Evolutionary conservation across 202 grass and related monocot species (phyloP).

Genomic region (Zoysia matrella): DNA sequence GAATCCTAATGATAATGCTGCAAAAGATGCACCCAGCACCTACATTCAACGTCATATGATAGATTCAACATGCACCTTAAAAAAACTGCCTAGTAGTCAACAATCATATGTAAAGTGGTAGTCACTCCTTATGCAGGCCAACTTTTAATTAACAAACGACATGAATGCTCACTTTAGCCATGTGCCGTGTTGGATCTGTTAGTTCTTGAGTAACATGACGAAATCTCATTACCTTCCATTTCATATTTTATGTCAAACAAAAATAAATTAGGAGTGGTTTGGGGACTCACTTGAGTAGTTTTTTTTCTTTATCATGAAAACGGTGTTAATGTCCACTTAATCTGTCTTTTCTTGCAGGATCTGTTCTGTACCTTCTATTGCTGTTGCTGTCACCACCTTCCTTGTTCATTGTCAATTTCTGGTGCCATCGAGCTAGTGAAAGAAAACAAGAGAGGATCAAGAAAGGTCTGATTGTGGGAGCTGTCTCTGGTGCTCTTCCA

Average conservation of each 20-base stretch:
- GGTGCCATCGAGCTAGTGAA: conserved; percentile 15
- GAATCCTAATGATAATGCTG: too few relatives aligned
- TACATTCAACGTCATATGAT: too few relatives aligned
- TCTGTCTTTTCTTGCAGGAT: conserved; percentile 52
- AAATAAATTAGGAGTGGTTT: conserved; percentile 25
- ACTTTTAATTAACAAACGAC: too few relatives aligned
- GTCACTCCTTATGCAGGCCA: too few relatives aligned
- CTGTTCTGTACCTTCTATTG: not conserved
- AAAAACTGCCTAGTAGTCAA: too few relatives aligned
- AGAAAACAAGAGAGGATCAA: conserved; percentile 40
- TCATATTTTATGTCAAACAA: conserved; percentile 21
- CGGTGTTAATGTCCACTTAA: conserved; percentile 23
- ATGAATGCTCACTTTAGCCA: conserved; percentile 9
- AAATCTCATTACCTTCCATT: conserved; percentile 29
- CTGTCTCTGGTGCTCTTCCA: conserved; percentile 35
- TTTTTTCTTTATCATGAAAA: conserved; percentile 34
- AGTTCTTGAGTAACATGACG: conserved; percentile 23
- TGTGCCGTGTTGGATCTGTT: conserved; percentile 31
- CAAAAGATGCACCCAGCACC: too few relatives aligned
- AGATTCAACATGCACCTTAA: too few relatives aligned
- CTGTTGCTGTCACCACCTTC: conserved; percentile 23
- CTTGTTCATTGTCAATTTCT: conserved; percentile 6
- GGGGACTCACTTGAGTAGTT: not conserved
- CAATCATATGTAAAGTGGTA: too few relatives aligned
- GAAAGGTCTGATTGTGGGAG: conserved; percentile 15